phyloP scores from a whole-genome alignment of 139 green algal species.

The Penium margaritaceum region DNA sequence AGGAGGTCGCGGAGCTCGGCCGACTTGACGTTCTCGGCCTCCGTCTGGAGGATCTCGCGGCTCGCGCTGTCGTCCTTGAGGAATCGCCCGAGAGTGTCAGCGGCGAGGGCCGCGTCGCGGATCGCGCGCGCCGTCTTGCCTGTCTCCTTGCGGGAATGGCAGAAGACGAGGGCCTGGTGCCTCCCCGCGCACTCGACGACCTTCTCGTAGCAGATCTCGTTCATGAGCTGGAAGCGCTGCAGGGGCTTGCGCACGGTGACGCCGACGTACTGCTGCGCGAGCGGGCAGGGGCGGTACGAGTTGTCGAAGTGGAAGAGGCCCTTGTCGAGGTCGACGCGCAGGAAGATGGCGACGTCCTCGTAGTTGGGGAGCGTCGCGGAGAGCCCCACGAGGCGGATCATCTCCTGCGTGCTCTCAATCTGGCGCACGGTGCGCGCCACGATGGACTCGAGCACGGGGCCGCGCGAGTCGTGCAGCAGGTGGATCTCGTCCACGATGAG shows the following conservation, averaged over 20 bases:
- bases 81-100: constrained; percentile 63
- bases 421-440: constrained; percentile 81
- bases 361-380: constrained; percentile 95
- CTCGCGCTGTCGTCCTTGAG: constrained; percentile 70
- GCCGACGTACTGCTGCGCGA: constrained; percentile 93
- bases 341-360: constrained; percentile 87
- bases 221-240: constrained; percentile 83
- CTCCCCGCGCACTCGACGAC: constrained; percentile 81
- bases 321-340: constrained; percentile 78
- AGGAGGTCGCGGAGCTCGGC: constrained; percentile 80
- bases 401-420: constrained; percentile 84
- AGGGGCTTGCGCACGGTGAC: constrained; percentile 94
- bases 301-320: constrained; percentile 97
- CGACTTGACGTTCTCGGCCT: constrained; percentile 78
- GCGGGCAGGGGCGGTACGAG: constrained; percentile 75
- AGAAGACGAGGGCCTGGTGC: constrained; percentile 91
- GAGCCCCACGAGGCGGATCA: constrained; percentile 87
- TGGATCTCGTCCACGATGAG: constrained; percentile 98
- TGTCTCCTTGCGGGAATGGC: constrained; percentile 96
- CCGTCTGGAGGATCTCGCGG: constrained; percentile 78
- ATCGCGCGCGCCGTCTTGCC: constrained; percentile 73
- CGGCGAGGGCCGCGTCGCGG: constrained; percentile 46
- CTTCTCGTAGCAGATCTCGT: constrained; percentile 96
- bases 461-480: constrained; percentile 89
- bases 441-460: constrained; percentile 89